These are phyloP conservation scores for Sporothrix pseudoabietina DNA, from an alignment of 2,329 filamentous ascomycete genomes.

Conservation along the genomic window DNA sequence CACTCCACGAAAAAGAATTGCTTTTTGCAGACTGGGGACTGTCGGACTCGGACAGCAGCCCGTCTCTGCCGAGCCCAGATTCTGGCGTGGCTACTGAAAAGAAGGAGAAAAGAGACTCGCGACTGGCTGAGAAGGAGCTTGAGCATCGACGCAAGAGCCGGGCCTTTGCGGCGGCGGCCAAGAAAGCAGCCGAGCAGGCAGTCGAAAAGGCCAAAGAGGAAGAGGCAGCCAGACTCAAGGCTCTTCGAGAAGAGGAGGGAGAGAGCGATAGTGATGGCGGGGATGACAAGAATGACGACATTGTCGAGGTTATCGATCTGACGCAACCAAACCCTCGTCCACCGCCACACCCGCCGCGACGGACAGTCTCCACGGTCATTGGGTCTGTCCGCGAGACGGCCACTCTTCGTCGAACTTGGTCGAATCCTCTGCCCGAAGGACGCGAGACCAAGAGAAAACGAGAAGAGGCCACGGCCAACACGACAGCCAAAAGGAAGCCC, in stretches of 20 bases:
- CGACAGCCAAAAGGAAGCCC: not conserved
- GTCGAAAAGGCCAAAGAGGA: not conserved
- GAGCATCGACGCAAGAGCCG: slow-evolving; percentile 41
- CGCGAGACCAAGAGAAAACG: not conserved
- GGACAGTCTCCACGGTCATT: slow-evolving; percentile 33
- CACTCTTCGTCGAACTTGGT: slow-evolving; percentile 24
- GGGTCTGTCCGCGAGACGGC: slow-evolving; percentile 3
- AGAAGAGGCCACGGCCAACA: not conserved
- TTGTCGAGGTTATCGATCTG: slow-evolving; percentile 17
- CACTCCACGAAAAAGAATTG: slow-evolving; percentile 27
- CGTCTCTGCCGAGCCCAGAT: not conserved
- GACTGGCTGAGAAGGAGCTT: slow-evolving; percentile 37
- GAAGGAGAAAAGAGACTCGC: not conserved
- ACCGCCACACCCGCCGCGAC: slow-evolving; percentile 38
- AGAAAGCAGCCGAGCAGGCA: not conserved
- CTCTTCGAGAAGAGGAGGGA: not conserved
- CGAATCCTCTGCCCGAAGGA: slow-evolving; percentile 23
- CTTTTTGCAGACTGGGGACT: slow-evolving; percentile 29
- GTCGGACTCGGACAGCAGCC: slow-evolving; percentile 13
- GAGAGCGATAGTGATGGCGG: not conserved
- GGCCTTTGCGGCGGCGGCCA: slow-evolving; percentile 36
- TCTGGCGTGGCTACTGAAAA: not conserved
- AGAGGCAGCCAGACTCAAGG: not conserved
- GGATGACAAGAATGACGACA: not conserved
- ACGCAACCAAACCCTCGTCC: not conserved